A percentile compares a stretch with the other conserved stretches of the same genome.
Evolutionary conservation across 495 filamentous ascomycete species (phyloP).

Genomic region (Trichoderma erinaceum): DNA sequence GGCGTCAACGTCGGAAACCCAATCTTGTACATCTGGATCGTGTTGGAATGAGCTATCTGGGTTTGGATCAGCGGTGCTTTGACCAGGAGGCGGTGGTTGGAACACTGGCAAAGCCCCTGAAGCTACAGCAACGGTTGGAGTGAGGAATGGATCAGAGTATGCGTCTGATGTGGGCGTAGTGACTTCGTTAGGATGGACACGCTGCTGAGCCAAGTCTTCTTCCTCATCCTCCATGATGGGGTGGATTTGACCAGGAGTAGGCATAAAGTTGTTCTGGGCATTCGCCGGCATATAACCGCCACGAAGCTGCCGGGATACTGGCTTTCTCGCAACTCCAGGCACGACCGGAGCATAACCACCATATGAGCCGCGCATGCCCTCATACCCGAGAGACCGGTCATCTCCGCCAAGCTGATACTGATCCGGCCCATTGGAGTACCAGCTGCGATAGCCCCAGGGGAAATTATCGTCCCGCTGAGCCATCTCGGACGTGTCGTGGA

Average conservation of each 20-base stretch:
- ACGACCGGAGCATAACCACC: slow-evolving; percentile 5
- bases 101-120: slow-evolving; percentile 18
- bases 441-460: slow-evolving; percentile 28
- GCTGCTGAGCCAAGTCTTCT: slow-evolving; percentile 45
- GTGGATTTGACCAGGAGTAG: slow-evolving; percentile 38
- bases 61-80: slow-evolving; percentile 21
- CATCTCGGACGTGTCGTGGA: slow-evolving; percentile 42
- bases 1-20: slow-evolving; percentile 56
- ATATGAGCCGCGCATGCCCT: slow-evolving; percentile 30
- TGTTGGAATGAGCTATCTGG: slow-evolving; percentile 29
- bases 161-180: slow-evolving; percentile 15
- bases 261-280: slow-evolving; percentile 17
- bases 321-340: slow-evolving; percentile 20
- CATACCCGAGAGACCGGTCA: slow-evolving; percentile 37
- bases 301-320: slow-evolving; percentile 23
- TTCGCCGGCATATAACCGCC: slow-evolving; percentile 29
- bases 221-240: slow-evolving; percentile 62
- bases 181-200: slow-evolving; percentile 24
- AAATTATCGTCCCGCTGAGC: slow-evolving; percentile 46
- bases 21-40: slow-evolving; percentile 51
- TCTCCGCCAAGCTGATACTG: slow-evolving; percentile 31
- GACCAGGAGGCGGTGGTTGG: slow-evolving; percentile 19
- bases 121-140: slow-evolving; percentile 27
- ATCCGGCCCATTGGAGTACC: slow-evolving; percentile 39
- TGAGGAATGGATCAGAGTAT: slow-evolving; percentile 39